Base-by-base conservation (phyloP, 345 rosid genomes). In the Lepidium aucheri region DNA sequence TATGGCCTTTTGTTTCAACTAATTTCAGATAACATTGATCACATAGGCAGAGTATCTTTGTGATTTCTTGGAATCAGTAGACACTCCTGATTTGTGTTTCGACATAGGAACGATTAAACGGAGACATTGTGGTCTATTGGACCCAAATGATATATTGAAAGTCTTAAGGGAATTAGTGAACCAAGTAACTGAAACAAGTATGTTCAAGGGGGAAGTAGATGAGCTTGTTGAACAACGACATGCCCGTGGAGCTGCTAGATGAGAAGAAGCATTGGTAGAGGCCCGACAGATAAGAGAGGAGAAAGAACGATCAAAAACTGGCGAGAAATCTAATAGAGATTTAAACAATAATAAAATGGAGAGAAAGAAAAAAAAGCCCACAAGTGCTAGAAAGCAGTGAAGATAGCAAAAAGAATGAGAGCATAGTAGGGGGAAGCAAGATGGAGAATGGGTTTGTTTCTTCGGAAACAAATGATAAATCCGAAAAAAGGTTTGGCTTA, bases 121-220 rank as follows among this genome's bases (percentile, higher is more conserved):
- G 17, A 97, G 99, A n/a, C 89, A 90, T 66, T 94, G 88, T 70
- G 92, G 97, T 66, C 91, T 84, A 65, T 65, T 94, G 70, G 91
- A n/a, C n/a, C n/a, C n/a, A n/a, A n/a, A n/a, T n/a, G n/a, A n/a
- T n/a, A n/a, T n/a, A n/a, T n/a, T n/a, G n/a, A n/a, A n/a, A n/a
- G n/a, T n/a, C n/a, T n/a, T n/a, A n/a, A n/a, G n/a, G n/a, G n/a
- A n/a, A n/a, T n/a, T n/a, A n/a, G n/a, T n/a, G n/a, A n/a, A n/a
- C n/a, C n/a, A n/a, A n/a, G n/a, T n/a, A n/a, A n/a, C n/a, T n/a
- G n/a, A n/a, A n/a, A n/a, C n/a, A n/a, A n/a, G n/a, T n/a, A n/a
- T n/a, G n/a, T n/a, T n/a, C 66, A 88, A 85, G 76, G 84, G 78
- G 76, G 84, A 83, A 79, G 39, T 94, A 69, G 95, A 85, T 60